phyloP scores from a whole-genome alignment of 1,139 yeast genomes.

The Protomyces pachydermus region DNA sequence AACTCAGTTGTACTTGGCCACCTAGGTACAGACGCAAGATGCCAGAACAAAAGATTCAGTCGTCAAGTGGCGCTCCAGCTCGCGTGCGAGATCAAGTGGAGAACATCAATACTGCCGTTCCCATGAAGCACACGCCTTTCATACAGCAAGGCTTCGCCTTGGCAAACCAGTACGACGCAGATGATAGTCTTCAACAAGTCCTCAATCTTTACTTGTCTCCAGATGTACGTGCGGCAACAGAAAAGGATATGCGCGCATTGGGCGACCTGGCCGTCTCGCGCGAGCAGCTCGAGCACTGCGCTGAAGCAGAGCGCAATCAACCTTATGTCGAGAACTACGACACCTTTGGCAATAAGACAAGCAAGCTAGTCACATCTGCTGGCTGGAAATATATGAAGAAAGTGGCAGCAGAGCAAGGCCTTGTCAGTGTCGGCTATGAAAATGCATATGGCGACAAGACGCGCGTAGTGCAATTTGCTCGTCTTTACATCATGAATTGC shows the following conservation, averaged over 20 bases:
- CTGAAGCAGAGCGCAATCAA: constrained; percentile 37
- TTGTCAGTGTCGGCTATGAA: constrained; percentile 37
- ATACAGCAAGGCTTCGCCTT: not conserved
- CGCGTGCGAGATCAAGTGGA: not conserved
- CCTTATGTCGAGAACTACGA: constrained; percentile 38
- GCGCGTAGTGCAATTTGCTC: constrained; percentile 36
- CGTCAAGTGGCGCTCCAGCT: not conserved
- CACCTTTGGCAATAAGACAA: constrained; percentile 36
- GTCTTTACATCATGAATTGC: constrained; percentile 36
- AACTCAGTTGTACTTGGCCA: too few relatives aligned
- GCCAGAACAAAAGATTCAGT: not conserved
- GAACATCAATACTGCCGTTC: not conserved
- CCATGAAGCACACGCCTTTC: not conserved
- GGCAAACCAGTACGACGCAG: not conserved
- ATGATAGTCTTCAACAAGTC: not conserved
- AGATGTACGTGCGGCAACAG: not conserved
- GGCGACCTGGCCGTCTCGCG: constrained; percentile 35
- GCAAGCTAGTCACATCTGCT: constrained; percentile 36
- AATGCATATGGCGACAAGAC: constrained; percentile 34
- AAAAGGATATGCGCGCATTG: constrained; percentile 32
- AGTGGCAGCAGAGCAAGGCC: constrained; percentile 36
- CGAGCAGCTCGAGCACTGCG: constrained; percentile 36
- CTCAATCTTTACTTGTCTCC: not conserved
- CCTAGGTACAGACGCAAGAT: not conserved
- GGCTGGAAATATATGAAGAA: constrained; percentile 39